A percentile compares a stretch with the other conserved stretches of the same genome.
Evolutionary conservation across 306 rosid species (phyloP).

Genomic region (Vachellia collinsii): DNA sequence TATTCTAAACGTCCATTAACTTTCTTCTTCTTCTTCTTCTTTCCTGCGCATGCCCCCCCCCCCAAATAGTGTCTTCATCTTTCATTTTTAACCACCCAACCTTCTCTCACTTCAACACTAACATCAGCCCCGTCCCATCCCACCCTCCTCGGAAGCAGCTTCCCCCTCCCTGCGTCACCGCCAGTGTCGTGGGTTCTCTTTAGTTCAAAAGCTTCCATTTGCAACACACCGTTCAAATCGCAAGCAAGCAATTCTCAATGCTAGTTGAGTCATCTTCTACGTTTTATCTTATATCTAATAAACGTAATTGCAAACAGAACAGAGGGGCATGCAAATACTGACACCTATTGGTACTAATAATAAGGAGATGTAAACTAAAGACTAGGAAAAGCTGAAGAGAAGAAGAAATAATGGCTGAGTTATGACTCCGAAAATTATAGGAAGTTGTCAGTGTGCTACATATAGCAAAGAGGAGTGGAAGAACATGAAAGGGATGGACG

Average conservation of each 20-base stretch:
- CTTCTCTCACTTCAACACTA: too few relatives aligned
- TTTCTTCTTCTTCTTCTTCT: too few relatives aligned
- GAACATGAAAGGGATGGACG: slow-evolving; percentile 5
- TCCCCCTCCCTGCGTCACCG: too few relatives aligned
- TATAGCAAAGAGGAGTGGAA: slow-evolving; percentile 15
- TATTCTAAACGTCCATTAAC: too few relatives aligned
- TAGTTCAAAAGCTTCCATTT: too few relatives aligned
- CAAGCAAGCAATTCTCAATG: not conserved
- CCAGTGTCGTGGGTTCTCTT: too few relatives aligned
- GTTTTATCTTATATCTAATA: not conserved
- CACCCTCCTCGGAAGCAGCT: too few relatives aligned
- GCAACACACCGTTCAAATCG: slow-evolving; percentile 6
- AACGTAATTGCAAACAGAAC: not conserved
- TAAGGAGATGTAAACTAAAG: not conserved
- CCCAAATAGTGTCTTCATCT: too few relatives aligned
- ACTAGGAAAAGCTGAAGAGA: not conserved
- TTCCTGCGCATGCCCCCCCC: too few relatives aligned
- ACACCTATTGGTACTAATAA: too few relatives aligned
- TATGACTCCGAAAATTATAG: slow-evolving; percentile 8
- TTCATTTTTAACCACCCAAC: too few relatives aligned
- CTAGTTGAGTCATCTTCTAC: not conserved
- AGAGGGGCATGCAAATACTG: not conserved
- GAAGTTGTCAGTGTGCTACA: not conserved
- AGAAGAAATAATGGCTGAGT: not conserved
- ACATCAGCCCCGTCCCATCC: too few relatives aligned